Base-by-base conservation (phyloP, 1,284 basidiomycete species). In the Apiotrichum veenhuisii region DNA sequence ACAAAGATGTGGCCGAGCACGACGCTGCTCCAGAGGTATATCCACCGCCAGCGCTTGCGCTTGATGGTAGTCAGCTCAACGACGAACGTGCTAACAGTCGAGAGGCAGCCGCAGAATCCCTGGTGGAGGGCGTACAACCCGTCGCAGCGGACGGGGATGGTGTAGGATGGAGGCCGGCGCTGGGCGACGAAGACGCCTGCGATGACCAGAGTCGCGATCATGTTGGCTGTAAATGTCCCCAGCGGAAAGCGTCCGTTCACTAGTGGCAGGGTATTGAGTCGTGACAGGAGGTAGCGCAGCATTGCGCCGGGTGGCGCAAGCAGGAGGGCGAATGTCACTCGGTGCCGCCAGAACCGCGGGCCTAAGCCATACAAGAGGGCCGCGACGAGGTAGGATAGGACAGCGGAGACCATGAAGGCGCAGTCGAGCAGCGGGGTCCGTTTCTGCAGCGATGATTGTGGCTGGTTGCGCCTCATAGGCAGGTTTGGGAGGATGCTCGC, bases 21-120 rank as follows among this genome's bases (percentile, higher is more conserved):
- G 79, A 88, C 87, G 66, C 89, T 93, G 40, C 84, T 67, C 2
- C 82, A 62, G 22, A 83, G 84, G 73, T 97, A 97, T 37, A 84
- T 67, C 78, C 82, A 85, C 27, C 65, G 68, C 72, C 70, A 71
- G 50, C 61, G 54, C 46, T 52, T 74, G 14, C 80, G 74, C 46
- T 77, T 78, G 52, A 96, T 76, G 4, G 83, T 82, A 9, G 80
- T 75, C 34, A 91, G 76, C 73, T 99, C 96, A 4, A 87, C 86
- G 2, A 85, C 87, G 71, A 98, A 95, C 14, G 94, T 98, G 76
- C 89, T 93, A 60, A 99, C 83, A 0, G 96, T 99, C 5, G 88
- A 94, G 63, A 98, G 79, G 76, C 91, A 93, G 10, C 94, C 96
- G 71, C 94, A 98, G 70, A 93, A 97, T 3, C 96, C 96, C 69